Evolutionary conservation across 1,139 yeast species (phyloP), one percentile per base, ranked within the genome.

Genomic region (Sugiyamaella xylanicola): DNA sequence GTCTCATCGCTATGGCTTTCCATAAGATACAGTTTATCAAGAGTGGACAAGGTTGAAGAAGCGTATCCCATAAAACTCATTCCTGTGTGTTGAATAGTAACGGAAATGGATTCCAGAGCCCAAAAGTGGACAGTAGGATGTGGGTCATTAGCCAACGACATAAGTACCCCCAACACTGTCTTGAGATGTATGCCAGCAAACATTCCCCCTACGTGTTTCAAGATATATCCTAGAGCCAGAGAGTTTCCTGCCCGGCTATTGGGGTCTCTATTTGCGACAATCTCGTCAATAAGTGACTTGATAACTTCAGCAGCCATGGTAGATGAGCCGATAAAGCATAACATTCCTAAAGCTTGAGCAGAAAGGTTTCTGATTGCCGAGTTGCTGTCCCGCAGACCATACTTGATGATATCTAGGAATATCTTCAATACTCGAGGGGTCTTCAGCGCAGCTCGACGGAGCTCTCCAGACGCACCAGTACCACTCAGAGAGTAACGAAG

Each of bases 121-220:
- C 89, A 86, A 56, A 81, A 79, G 66, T 88, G 91, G 13, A 93
- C 91, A 2, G 82, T 74, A 0, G 97, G 96, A 66, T 92, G 93
- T 0, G 96, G 95, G 70, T 92, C 98, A 39, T 74, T 74, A 2
- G 87, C 72, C 46, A 92, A 74, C 20, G 88, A 86, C 16, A 78
- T 70, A 8, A 85, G 68, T 3, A 89, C 83, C 41, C 84, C 84
- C 57, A 79, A 76, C 11, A 86, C 79, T 1, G 75, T 66, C 49
- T 72, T 70, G 58, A 79, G 71, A 49, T 72, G 74, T 11, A 68
- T 59, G 3, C 71, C 70, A 1, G 72, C 70, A 13, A 74, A 67
- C 62, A 75, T 71, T 17, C 79, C 77, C 0, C 83, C 74, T 53
- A 77, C 76, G 58, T 73, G 75, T 56, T 79, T 77, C 61, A 82